Percentiles rank a stretch among this genome's conserved stretches.
These are phyloP conservation scores for Heritiera fomes DNA, from an alignment of 345 rosid species.

Conservation along the genomic window DNA sequence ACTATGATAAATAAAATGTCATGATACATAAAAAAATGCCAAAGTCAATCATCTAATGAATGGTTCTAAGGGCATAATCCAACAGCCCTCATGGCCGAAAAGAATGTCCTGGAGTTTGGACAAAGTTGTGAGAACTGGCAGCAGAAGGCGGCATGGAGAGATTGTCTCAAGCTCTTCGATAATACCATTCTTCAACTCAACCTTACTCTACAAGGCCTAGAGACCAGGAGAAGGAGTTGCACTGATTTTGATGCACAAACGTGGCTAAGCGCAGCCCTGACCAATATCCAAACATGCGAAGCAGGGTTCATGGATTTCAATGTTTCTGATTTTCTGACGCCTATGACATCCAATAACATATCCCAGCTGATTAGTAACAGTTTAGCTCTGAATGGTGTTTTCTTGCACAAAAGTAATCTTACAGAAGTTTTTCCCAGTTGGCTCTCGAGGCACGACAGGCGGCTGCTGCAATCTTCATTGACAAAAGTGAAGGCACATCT, in stretches of 20 bases:
- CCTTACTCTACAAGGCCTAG: slow-evolving; percentile 49
- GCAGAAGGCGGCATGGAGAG: slow-evolving; percentile 53
- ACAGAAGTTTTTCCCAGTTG: slow-evolving; percentile 42
- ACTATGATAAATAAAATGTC: too few species aligned
- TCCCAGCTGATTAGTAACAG: slow-evolving; percentile 58
- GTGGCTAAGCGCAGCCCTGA: slow-evolving; percentile 84
- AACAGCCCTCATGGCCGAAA: slow-evolving; percentile 36
- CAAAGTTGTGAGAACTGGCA: slow-evolving; percentile 30
- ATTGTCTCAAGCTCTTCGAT: slow-evolving; percentile 63
- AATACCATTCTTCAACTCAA: slow-evolving; percentile 62
- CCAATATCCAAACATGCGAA: slow-evolving; percentile 72
- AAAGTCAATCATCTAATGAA: too few species aligned
- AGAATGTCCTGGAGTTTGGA: slow-evolving; percentile 30
- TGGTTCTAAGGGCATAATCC: too few species aligned
- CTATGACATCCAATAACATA: slow-evolving; percentile 47
- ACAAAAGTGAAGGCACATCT: slow-evolving; percentile 35
- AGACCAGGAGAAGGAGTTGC: slow-evolving; percentile 22
- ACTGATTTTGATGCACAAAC: slow-evolving; percentile 74
- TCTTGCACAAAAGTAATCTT: too few species aligned
- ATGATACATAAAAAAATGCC: too few species aligned
- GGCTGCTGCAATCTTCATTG: slow-evolving; percentile 36
- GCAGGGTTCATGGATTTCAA: slow-evolving; percentile 62
- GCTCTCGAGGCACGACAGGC: slow-evolving; percentile 43
- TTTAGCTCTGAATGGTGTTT: slow-evolving; percentile 54
- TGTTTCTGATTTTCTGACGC: slow-evolving; percentile 50